These are phyloP conservation scores for Mycena alexandri DNA, from an alignment of 768 basidiomycete species.

Conservation along the genomic window DNA sequence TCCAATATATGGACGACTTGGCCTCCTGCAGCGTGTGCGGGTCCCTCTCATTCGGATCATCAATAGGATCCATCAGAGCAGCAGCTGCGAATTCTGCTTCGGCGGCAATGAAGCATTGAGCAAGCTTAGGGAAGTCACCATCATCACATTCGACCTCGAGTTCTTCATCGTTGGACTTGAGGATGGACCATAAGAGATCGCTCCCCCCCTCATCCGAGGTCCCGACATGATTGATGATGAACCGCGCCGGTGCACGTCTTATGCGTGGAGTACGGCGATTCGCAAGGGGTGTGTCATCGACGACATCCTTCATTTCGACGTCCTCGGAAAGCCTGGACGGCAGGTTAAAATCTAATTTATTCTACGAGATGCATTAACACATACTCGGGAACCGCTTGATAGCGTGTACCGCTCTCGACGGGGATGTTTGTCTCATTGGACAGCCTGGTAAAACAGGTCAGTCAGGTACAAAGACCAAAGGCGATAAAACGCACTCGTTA, in stretches of 20 bases:
- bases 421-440: conserved; percentile 9
- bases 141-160: conserved; percentile 18
- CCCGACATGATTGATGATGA: conserved; percentile 14
- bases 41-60: conserved; percentile 28
- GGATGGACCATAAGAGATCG: conserved; percentile 17
- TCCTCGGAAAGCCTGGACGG: too few species aligned
- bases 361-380: too few species aligned
- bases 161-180: conserved; percentile 22
- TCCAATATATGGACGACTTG: conserved; percentile 41
- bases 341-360: too few species aligned
- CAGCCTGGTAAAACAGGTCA: conserved; percentile 23
- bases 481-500: conserved; percentile 10
- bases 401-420: conserved; percentile 21
- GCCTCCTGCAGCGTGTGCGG: conserved; percentile 36
- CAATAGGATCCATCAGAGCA: conserved; percentile 30
- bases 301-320: conserved; percentile 18
- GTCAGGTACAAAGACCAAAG: not conserved
- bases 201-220: conserved; percentile 35
- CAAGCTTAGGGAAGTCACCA: conserved; percentile 9
- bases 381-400: not conserved
- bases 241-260: conserved; percentile 13
- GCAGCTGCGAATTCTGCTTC: conserved; percentile 22
- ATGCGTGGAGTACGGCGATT: conserved; percentile 13
- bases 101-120: conserved; percentile 17
- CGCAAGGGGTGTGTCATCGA: conserved; percentile 20